Evolutionary conservation across 768 basidiomycete species (phyloP).

Genomic region (Tylopilus rubrobrunneus): DNA sequence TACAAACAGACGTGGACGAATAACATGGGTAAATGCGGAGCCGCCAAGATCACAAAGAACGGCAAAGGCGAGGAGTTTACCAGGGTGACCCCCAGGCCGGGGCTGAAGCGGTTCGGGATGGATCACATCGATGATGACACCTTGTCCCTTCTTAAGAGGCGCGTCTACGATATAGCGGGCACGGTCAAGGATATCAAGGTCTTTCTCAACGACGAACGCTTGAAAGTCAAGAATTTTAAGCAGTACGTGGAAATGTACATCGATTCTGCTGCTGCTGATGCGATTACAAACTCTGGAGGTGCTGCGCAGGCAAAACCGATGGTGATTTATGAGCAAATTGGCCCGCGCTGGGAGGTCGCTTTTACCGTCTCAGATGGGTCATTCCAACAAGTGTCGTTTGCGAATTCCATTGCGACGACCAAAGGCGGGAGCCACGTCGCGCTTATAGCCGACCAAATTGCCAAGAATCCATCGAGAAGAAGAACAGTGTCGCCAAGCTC

Average conservation of each 20-base stretch:
- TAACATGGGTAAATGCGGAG: slow-evolving; percentile 87
- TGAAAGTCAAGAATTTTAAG: slow-evolving; percentile 95
- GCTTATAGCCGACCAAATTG: too few relatives aligned
- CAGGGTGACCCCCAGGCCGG: slow-evolving; percentile 88
- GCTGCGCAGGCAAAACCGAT: slow-evolving; percentile 73
- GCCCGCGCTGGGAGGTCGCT: too few relatives aligned
- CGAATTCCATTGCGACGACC: too few relatives aligned
- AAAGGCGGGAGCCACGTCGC: too few relatives aligned
- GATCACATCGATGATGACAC: slow-evolving; percentile 87
- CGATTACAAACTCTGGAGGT: slow-evolving; percentile 69
- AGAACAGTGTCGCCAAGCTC: too few relatives aligned
- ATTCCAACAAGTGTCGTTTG: too few relatives aligned
- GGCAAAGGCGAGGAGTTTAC: slow-evolving; percentile 87
- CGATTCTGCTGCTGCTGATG: slow-evolving; percentile 67
- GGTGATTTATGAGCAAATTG: slow-evolving; percentile 39
- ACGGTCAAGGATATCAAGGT: slow-evolving; percentile 92
- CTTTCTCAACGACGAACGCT: slow-evolving; percentile 83
- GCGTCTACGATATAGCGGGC: slow-evolving; percentile 97
- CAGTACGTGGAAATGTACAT: slow-evolving; percentile 95
- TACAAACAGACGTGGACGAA: slow-evolving; percentile 93
- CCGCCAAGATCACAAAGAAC: slow-evolving; percentile 93
- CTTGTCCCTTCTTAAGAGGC: slow-evolving; percentile 80
- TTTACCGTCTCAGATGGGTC: too few relatives aligned
- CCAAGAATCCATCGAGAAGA: too few relatives aligned
- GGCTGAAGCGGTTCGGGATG: slow-evolving; percentile 92